Evolutionary conservation across 345 rosid species (phyloP).

Genomic region (Brassica rapa): DNA sequence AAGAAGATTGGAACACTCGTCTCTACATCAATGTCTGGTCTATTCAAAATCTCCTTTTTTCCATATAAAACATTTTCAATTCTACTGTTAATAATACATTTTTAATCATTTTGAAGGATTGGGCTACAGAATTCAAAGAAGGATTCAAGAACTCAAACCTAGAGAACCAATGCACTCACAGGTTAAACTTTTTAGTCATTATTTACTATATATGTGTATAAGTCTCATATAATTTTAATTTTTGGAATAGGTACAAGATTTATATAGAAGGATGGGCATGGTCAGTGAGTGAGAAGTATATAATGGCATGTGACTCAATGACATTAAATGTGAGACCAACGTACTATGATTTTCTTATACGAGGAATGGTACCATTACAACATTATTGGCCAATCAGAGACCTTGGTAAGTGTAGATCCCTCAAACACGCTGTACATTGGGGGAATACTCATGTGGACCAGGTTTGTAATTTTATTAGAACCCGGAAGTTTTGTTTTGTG

Average conservation of each 20-base stretch:
- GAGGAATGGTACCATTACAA: conserved; percentile 67
- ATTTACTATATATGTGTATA: neutral
- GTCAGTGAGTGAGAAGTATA: conserved; percentile 85
- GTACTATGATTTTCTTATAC: conserved; percentile 60
- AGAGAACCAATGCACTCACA: conserved; percentile 60
- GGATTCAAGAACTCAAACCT: conserved; percentile 57
- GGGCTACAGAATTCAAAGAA: conserved; percentile 45
- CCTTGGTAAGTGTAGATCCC: conserved; percentile 52
- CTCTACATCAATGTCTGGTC: conserved; percentile 34
- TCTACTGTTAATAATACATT: neutral
- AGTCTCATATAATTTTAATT: neutral
- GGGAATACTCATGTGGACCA: conserved; percentile 50
- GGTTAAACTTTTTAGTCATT: conserved; percentile 36
- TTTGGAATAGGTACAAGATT: conserved; percentile 64
- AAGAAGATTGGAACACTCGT: conserved; percentile 48
- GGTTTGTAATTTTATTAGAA: conserved; percentile 6
- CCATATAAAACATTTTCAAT: neutral
- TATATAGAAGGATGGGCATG: conserved; percentile 74
- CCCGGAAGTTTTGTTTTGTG: neutral
- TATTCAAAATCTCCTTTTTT: neutral
- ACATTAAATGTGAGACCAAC: conserved; percentile 49
- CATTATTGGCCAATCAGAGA: conserved; percentile 82
- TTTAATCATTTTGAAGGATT: conserved; percentile 46
- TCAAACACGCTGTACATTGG: conserved; percentile 78
- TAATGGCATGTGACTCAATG: conserved; percentile 76